A percentile compares a stretch with the other conserved stretches of the same genome.
Evolutionary conservation across 2,329 filamentous ascomycete species (phyloP).

Genomic region (Boeremia lycopersici): DNA sequence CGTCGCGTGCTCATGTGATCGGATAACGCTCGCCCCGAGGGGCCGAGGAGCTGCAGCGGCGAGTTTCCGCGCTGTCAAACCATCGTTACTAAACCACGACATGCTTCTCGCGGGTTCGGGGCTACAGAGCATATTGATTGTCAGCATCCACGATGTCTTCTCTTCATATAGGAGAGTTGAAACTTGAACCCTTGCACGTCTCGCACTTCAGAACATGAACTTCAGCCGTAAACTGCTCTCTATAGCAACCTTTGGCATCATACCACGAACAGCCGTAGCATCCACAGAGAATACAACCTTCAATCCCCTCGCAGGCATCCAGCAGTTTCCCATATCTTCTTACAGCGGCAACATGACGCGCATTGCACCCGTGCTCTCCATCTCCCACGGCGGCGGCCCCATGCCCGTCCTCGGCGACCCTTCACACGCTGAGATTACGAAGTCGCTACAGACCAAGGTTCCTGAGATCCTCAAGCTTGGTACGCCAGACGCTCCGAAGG

Average conservation of each 20-base stretch:
- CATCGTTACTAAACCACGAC: slow-evolving; percentile 24
- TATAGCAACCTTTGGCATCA: slow-evolving; percentile 19
- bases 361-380: slow-evolving; percentile 47
- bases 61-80: slow-evolving; percentile 28
- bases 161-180: slow-evolving; percentile 2
- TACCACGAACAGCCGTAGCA: slow-evolving; percentile 10
- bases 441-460: slow-evolving; percentile 60
- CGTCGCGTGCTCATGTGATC: slow-evolving; percentile 16
- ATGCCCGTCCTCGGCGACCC: slow-evolving; percentile 65
- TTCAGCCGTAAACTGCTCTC: slow-evolving; percentile 18
- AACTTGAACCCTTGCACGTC: neutral
- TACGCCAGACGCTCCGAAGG: slow-evolving; percentile 56
- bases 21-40: neutral
- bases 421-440: slow-evolving; percentile 56
- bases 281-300: slow-evolving; percentile 29
- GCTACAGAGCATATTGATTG: slow-evolving; percentile 4
- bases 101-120: slow-evolving; percentile 2
- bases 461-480: slow-evolving; percentile 62
- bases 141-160: slow-evolving; percentile 16
- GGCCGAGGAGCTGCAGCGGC: slow-evolving; percentile 17
- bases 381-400: slow-evolving; percentile 56
- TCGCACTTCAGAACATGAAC: slow-evolving; percentile 21
- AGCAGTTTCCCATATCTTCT: slow-evolving; percentile 34
- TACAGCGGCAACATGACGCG: slow-evolving; percentile 38
- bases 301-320: slow-evolving; percentile 33